These are phyloP conservation scores for Hypsizygus ulmarius DNA, from an alignment of 1,284 basidiomycete species.

Conservation along the genomic window DNA sequence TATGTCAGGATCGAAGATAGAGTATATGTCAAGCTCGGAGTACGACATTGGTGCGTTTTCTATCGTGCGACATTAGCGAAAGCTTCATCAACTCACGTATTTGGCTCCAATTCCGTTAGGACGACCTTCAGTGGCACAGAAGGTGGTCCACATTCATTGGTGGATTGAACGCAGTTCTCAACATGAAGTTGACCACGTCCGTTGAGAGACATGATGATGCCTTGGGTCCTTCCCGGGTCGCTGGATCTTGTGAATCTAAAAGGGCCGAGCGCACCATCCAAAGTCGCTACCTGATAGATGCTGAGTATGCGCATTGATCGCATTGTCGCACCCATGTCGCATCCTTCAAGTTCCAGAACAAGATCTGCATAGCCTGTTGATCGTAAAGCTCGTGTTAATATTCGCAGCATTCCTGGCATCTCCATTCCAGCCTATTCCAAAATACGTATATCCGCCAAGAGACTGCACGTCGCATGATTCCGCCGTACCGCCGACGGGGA, in stretches of 20 bases:
- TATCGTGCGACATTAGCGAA: neutral
- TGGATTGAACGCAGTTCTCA: slow-evolving; percentile 33
- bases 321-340: slow-evolving; percentile 34
- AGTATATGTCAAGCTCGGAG: neutral
- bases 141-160: slow-evolving; percentile 24
- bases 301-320: slow-evolving; percentile 29
- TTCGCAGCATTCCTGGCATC: slow-evolving; percentile 42
- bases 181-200: slow-evolving; percentile 33
- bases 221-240: slow-evolving; percentile 20
- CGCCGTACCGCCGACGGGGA: slow-evolving; percentile 38
- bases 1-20: neutral
- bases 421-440: slow-evolving; percentile 41
- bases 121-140: slow-evolving; percentile 32
- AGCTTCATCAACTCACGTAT: slow-evolving; percentile 28
- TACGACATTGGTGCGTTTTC: neutral
- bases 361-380: too few species aligned
- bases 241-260: slow-evolving; percentile 31
- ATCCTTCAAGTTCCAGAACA: neutral
- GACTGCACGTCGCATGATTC: slow-evolving; percentile 40
- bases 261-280: slow-evolving; percentile 34
- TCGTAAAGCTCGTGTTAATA: neutral
- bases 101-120: slow-evolving; percentile 36
- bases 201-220: slow-evolving; percentile 27
- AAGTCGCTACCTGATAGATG: slow-evolving; percentile 36
- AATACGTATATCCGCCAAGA: slow-evolving; percentile 29